Conservation (phyloP, 805 yeast genomes). For the Nakazawaea molendinolei region DNA sequence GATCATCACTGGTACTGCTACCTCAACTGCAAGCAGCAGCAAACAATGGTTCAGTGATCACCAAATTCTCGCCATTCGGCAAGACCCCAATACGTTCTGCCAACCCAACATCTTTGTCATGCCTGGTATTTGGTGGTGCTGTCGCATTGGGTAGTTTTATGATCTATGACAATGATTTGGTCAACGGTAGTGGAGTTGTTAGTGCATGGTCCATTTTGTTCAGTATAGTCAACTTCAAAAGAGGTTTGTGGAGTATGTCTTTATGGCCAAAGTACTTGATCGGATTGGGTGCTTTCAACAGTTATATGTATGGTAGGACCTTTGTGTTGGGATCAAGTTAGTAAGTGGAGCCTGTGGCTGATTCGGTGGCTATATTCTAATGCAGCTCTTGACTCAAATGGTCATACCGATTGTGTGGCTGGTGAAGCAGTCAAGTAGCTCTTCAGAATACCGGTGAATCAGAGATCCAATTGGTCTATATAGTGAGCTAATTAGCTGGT, state of each 20-base stretch:
- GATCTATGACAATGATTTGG: slow-evolving; percentile 67
- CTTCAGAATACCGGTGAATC: too few species aligned
- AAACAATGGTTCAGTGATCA: slow-evolving; percentile 1
- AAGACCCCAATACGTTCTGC: slow-evolving; percentile 8
- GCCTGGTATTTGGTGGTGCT: slow-evolving; percentile 55
- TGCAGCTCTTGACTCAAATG: too few species aligned
- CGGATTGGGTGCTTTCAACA: slow-evolving; percentile 53
- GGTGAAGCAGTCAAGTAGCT: too few species aligned
- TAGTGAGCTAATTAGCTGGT: too few species aligned
- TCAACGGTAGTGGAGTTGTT: slow-evolving; percentile 74
- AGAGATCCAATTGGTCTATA: too few species aligned
- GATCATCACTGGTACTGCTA: slow-evolving; percentile 13
- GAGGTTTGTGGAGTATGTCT: slow-evolving; percentile 47
- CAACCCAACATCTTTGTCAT: slow-evolving; percentile 34
- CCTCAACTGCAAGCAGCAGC: slow-evolving; percentile 18
- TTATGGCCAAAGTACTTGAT: slow-evolving; percentile 57
- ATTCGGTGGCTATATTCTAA: too few species aligned
- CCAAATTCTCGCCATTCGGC: slow-evolving; percentile 11
- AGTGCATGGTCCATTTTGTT: slow-evolving; percentile 80
- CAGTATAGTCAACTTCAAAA: slow-evolving; percentile 61
- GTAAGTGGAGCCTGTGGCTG: too few species aligned
- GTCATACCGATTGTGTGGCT: too few species aligned
- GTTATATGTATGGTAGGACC: slow-evolving; percentile 61
- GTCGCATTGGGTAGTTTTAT: slow-evolving; percentile 66
- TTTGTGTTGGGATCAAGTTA: slow-evolving; percentile 23